Evolutionary conservation across 2,329 filamentous ascomycete species (phyloP).

Genomic region (Metarhizium robertsii): DNA sequence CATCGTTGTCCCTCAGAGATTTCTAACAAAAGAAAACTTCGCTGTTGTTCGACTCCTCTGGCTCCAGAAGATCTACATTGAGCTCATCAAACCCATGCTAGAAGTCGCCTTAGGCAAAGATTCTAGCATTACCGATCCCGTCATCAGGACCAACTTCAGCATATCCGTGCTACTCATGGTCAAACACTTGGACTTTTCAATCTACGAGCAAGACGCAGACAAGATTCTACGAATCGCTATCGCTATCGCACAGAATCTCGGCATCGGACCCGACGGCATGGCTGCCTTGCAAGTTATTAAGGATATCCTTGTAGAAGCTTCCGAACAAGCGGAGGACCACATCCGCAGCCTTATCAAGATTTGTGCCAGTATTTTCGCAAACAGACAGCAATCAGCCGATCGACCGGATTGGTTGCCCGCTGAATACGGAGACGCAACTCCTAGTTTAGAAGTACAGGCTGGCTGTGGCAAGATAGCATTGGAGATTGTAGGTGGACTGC

Average conservation of each 20-base stretch:
- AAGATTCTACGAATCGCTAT: conserved; percentile 40
- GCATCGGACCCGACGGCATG: conserved; percentile 32
- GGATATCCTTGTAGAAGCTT: conserved; percentile 35
- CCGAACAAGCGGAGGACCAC: conserved; percentile 36
- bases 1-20: conserved; percentile 29
- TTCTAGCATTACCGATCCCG: conserved; percentile 18
- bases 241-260: conserved; percentile 32
- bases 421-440: conserved; percentile 10
- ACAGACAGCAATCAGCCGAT: conserved; percentile 16
- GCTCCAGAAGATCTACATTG: conserved; percentile 40
- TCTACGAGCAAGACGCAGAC: conserved; percentile 42
- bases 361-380: conserved; percentile 29
- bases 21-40: conserved; percentile 30
- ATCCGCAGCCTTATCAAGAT: conserved; percentile 39
- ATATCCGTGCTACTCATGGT: conserved; percentile 39
- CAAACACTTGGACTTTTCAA: conserved; percentile 37
- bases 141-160: conserved; percentile 30
- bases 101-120: conserved; percentile 25
- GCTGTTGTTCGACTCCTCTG: conserved; percentile 35
- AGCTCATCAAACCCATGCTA: conserved; percentile 36
- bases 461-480: conserved; percentile 37
- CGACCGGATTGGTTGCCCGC: conserved; percentile 21
- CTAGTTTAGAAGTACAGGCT: conserved; percentile 15
- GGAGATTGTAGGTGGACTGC: conserved; percentile 37
- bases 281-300: conserved; percentile 40